Evolutionary conservation across 768 basidiomycete genomes (phyloP), one percentile per base, ranked within the genome.

Genomic region (Postia placenta): DNA sequence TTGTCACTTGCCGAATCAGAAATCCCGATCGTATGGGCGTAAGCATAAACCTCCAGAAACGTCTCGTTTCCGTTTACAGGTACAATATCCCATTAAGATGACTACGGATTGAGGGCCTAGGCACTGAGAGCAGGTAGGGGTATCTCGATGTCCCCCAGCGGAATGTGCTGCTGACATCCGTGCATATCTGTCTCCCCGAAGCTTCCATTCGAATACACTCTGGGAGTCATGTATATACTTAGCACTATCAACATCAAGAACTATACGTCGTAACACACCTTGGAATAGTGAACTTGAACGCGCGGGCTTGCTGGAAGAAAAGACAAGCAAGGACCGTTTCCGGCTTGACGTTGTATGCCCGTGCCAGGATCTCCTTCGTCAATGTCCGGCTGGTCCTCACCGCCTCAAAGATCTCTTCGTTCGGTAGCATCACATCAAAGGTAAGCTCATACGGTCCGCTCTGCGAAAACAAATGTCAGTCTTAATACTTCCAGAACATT

Each of bases 121-220:
- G n/a, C n/a, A n/a, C n/a, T n/a, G n/a, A n/a, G n/a, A n/a, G n/a
- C n/a, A n/a, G 30, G 42, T 9, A 42, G 11, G 17, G 42, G 42
- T 7, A 42, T 26, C 11, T 42, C 42, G 19, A 42, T 42, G 24
- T 42, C 42, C 11, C 42, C 42, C 42, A 42, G 24, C 22, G 42
- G 42, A 25, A 42, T 42, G 24, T 42, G 42, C 24, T 42, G 42
- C 23, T 42, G 42, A 26, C 42, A 42, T 11, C 42, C 42, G 17
- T 42, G 42, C 42, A 42, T 42, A 26, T 42, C 42, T 23, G 42
- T 42, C 42, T 42, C 42, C 5, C 42, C 42, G 24, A 42, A 42
- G 17, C 42, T 26, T 25, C 42, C 42, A 42, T 42, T 42, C 22
- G 42, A 26, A 11, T 26, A 23, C 11, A 26, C 42, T 19, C 42